These are phyloP conservation scores for Saussurea involucrata DNA, from an alignment of 129 eudicot species.

Conservation along the genomic window DNA sequence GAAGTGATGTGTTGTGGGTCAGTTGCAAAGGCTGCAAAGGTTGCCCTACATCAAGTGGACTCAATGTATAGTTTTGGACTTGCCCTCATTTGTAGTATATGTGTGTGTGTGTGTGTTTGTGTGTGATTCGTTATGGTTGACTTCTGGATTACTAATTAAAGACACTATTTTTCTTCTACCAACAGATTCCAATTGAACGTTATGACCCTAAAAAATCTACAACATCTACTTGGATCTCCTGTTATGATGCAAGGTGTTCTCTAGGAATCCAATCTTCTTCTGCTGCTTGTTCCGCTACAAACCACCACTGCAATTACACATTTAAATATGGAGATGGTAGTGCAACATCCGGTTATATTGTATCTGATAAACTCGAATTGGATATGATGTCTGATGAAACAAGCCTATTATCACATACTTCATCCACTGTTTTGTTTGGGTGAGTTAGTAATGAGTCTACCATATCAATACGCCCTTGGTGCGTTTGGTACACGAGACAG, in stretches of 20 bases:
- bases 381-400: slow-evolving; percentile 48
- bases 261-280: slow-evolving; percentile 57
- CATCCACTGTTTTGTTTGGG: slow-evolving; percentile 80
- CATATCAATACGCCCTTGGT: neutral
- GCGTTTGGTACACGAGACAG: neutral
- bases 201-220: slow-evolving; percentile 71
- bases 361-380: slow-evolving; percentile 63
- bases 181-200: slow-evolving; percentile 56
- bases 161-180: neutral
- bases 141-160: neutral
- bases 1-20: slow-evolving; percentile 94
- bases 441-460: slow-evolving; percentile 27
- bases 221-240: slow-evolving; percentile 49
- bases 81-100: neutral
- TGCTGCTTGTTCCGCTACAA: slow-evolving; percentile 42
- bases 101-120: no score
- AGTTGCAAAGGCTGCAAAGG: slow-evolving; percentile 76
- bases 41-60: slow-evolving; percentile 93
- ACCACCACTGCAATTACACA: slow-evolving; percentile 55
- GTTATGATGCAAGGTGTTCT: slow-evolving; percentile 72
- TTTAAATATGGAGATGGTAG: slow-evolving; percentile 96
- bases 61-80: slow-evolving; percentile 49
- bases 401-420: slow-evolving; percentile 51
- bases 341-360: slow-evolving; percentile 74
- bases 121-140: neutral